Evolutionary conservation across 371 early-diverging fungal genomes (phyloP).

Genomic region (Apophysomyces sp.): DNA sequence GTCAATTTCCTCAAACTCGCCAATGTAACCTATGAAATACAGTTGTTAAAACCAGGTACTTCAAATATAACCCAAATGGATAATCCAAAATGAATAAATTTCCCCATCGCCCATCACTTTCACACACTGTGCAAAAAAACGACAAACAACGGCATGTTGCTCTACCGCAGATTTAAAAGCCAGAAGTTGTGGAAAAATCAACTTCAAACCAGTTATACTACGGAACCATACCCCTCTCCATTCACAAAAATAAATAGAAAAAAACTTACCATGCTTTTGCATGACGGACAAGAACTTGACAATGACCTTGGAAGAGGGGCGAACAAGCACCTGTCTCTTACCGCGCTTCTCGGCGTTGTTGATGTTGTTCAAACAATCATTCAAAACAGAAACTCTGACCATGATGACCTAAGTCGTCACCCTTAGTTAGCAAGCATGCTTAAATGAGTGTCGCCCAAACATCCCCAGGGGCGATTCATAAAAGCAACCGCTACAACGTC

Average conservation of each 20-base stretch:
- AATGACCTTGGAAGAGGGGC: constrained; percentile 95
- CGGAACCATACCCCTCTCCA: constrained; percentile 4
- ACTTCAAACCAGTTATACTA: constrained; percentile 73
- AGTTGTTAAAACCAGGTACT: not conserved
- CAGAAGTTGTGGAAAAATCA: constrained; percentile 41
- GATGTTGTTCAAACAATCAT: constrained; percentile 96
- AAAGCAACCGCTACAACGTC: constrained; percentile 8
- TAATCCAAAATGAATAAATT: no score
- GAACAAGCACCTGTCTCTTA: constrained; percentile 95
- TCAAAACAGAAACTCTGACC: constrained; percentile 37
- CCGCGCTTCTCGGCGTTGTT: constrained; percentile 77
- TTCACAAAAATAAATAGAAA: constrained; percentile 38
- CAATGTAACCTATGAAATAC: constrained; percentile 94
- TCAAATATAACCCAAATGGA: not conserved
- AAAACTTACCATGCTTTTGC: constrained; percentile 90
- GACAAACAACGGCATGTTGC: constrained; percentile 28
- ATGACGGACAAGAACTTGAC: constrained; percentile 98
- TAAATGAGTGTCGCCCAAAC: constrained; percentile 21
- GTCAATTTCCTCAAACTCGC: constrained; percentile 98
- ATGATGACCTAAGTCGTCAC: not conserved
- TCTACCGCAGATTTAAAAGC: constrained; percentile 78
- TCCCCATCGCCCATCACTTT: not conserved
- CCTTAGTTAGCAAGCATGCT: constrained; percentile 11
- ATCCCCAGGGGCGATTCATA: constrained; percentile 13
- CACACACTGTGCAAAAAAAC: not conserved